A percentile compares a stretch with the other conserved stretches of the same genome.
Evolutionary conservation across 1,284 basidiomycete species (phyloP).

Genomic region (Pyrrhoderma noxium): DNA sequence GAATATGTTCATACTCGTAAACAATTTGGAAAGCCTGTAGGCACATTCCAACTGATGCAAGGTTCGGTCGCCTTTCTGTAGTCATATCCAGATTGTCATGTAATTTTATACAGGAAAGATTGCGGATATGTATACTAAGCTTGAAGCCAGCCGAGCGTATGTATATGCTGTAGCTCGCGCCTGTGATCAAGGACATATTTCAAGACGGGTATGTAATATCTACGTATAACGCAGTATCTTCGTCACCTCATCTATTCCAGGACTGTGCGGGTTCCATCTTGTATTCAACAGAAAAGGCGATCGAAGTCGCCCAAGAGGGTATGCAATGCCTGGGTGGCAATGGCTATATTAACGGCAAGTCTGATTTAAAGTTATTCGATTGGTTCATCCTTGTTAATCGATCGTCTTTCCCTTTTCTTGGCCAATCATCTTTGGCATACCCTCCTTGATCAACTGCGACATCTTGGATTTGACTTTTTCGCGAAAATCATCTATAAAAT

Average conservation of each 20-base stretch:
- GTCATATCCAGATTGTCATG: background rate
- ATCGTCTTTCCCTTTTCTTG: background rate
- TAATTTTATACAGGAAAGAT: conserved; percentile 48
- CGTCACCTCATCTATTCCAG: conserved; percentile 32
- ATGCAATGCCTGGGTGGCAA: conserved; percentile 92
- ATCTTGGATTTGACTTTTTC: too few species aligned
- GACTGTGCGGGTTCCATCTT: conserved; percentile 91
- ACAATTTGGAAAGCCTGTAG: conserved; percentile 83
- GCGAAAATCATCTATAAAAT: background rate
- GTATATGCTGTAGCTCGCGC: conserved; percentile 90
- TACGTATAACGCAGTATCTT: background rate
- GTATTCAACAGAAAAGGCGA: conserved; percentile 83
- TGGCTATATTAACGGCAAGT: conserved; percentile 81
- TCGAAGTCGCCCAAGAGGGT: conserved; percentile 85
- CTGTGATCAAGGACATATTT: conserved; percentile 78
- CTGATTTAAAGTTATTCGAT: background rate
- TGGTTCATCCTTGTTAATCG: background rate
- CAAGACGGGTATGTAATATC: conserved; percentile 61
- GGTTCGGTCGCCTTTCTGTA: conserved; percentile 36
- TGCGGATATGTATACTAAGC: conserved; percentile 94
- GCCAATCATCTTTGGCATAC: background rate
- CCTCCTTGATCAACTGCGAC: background rate
- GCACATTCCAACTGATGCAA: conserved; percentile 95
- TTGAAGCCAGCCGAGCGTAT: conserved; percentile 84
- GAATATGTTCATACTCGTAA: conserved; percentile 88